A percentile compares a stretch with the other conserved stretches of the same genome.
These are phyloP conservation scores for Chaetomium strumarium DNA, from an alignment of 2,329 filamentous ascomycete species.

Conservation along the genomic window DNA sequence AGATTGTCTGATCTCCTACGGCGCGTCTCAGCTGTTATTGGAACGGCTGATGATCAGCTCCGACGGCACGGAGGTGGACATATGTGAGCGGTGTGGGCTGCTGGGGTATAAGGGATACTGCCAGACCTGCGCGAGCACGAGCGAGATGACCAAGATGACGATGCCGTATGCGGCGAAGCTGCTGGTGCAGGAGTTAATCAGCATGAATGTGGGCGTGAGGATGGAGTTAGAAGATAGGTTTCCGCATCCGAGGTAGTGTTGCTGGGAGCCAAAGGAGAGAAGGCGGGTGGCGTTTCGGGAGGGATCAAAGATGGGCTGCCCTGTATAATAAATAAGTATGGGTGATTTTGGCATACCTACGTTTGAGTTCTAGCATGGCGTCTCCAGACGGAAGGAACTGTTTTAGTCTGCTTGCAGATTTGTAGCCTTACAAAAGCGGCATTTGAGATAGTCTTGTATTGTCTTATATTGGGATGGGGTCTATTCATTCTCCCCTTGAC, in stretches of 20 bases:
- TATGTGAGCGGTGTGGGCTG: constrained; percentile 88
- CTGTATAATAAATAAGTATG: not conserved
- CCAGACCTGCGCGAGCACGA: constrained; percentile 81
- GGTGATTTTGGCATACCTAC: not conserved
- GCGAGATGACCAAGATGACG: constrained; percentile 82
- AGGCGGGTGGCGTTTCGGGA: not conserved
- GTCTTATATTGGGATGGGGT: too few relatives aligned
- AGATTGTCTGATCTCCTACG: constrained; percentile 95
- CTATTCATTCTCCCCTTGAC: too few relatives aligned
- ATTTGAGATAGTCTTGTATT: too few relatives aligned
- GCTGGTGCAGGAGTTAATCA: constrained; percentile 89
- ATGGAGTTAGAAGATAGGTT: constrained; percentile 93
- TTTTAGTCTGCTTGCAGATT: not conserved
- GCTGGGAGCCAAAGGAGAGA: not conserved
- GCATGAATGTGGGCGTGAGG: constrained; percentile 96
- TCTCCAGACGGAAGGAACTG: not conserved
- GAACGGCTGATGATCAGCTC: constrained; percentile 93
- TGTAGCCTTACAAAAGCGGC: not conserved
- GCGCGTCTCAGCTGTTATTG: constrained; percentile 82
- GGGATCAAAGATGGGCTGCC: too few relatives aligned
- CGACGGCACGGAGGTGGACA: constrained; percentile 84
- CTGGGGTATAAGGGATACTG: constrained; percentile 97
- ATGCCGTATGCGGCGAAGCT: constrained; percentile 98
- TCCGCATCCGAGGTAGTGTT: constrained; percentile 49
- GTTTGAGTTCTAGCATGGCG: not conserved